A percentile compares a stretch with the other conserved stretches of the same genome.
These are phyloP conservation scores for Tetrastigma voinierianum DNA, from an alignment of 164 flowering plant genomes.

Conservation along the genomic window DNA sequence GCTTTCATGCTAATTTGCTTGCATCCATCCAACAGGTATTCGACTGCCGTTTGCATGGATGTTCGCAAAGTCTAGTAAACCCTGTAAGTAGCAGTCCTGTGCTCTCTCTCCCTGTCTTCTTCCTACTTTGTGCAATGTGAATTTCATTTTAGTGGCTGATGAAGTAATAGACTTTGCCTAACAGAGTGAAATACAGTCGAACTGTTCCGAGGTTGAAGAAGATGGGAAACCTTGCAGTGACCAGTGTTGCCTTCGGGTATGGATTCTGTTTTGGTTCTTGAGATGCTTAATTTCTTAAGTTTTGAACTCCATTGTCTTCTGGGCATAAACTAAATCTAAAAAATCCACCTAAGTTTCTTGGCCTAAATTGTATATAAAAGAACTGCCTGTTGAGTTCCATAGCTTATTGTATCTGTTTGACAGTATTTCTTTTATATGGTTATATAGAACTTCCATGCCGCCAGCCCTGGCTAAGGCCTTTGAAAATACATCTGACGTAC, in stretches of 20 bases:
- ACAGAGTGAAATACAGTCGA: conserved; percentile 75
- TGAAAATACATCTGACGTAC: too few species aligned
- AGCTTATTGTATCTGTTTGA: too few species aligned
- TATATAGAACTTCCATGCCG: too few species aligned
- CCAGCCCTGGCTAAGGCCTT: too few species aligned
- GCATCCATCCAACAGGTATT: conserved; percentile 55
- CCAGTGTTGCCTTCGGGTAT: conserved; percentile 79
- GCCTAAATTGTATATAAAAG: too few species aligned
- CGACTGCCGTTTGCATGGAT: conserved; percentile 96
- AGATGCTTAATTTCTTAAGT: not conserved
- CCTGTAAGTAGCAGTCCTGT: conserved; percentile 58
- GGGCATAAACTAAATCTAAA: too few species aligned
- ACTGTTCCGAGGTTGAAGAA: conserved; percentile 43
- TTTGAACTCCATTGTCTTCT: not conserved
- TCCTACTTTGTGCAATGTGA: not conserved
- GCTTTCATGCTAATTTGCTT: conserved; percentile 11
- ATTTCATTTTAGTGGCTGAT: conserved; percentile 6
- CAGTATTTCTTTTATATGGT: too few species aligned
- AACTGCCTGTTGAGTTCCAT: too few species aligned
- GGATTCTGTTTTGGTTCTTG: conserved; percentile 10
- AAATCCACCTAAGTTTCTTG: too few species aligned
- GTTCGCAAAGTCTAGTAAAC: conserved; percentile 53
- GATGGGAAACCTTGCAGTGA: conserved; percentile 83
- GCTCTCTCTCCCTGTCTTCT: not conserved
- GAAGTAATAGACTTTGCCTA: conserved; percentile 16